Conservation (phyloP, 768 basidiomycete genomes). For the Leccinum longicurvipes region DNA sequence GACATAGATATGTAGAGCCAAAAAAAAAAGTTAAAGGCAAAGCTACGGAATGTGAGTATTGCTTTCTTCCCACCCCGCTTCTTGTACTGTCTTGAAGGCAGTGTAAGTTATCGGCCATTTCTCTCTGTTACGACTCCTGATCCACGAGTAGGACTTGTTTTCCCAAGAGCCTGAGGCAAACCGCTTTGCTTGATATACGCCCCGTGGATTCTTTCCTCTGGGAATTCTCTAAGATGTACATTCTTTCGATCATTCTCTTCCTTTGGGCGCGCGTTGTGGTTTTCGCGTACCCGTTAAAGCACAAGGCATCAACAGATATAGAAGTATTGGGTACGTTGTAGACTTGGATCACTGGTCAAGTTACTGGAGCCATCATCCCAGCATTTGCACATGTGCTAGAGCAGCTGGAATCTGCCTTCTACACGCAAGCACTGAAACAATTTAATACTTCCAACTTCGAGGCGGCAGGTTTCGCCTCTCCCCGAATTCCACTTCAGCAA, state of each 20-base stretch:
- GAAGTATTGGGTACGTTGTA: constrained; percentile 56
- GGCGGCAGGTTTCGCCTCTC: constrained; percentile 59
- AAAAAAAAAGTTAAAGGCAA: background rate
- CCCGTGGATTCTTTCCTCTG: constrained; percentile 24
- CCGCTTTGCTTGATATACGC: background rate
- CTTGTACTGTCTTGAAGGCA: constrained; percentile 3
- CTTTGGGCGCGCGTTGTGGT: background rate
- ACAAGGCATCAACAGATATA: constrained; percentile 20
- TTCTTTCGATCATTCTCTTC: background rate
- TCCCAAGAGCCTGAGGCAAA: constrained; percentile 42
- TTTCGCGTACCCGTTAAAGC: constrained; percentile 10
- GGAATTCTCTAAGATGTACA: constrained; percentile 7
- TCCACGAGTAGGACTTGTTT: background rate
- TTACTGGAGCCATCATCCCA: constrained; percentile 23
- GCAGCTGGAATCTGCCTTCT: constrained; percentile 68
- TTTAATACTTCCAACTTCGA: constrained; percentile 65
- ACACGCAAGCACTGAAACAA: constrained; percentile 58
- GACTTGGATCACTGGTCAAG: background rate
- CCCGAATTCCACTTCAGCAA: constrained; percentile 55
- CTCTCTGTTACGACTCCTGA: background rate
- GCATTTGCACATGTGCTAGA: constrained; percentile 78
- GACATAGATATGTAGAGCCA: background rate
- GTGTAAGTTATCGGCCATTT: background rate
- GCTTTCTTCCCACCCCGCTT: background rate
- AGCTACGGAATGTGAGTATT: background rate